A percentile compares a stretch with the other conserved stretches of the same genome.
These are phyloP conservation scores for Rhizoclosmatium sp. DNA, from an alignment of 192 early-diverging fungal genomes.

Conservation along the genomic window DNA sequence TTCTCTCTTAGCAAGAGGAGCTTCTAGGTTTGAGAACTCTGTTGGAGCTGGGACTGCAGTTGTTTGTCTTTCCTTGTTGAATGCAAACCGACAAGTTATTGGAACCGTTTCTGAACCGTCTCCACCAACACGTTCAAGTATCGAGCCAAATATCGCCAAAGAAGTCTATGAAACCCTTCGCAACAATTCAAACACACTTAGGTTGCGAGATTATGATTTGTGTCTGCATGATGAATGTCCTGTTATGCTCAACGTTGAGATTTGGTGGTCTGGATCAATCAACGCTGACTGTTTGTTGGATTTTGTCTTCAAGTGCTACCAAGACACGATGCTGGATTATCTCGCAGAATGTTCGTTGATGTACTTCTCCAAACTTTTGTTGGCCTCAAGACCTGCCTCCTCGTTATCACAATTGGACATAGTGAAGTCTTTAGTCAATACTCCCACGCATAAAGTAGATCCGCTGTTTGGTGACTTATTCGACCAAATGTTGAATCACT, in stretches of 20 bases:
- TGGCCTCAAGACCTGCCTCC: not conserved
- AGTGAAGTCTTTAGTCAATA: not conserved
- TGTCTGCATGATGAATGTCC: slow-evolving; percentile 20
- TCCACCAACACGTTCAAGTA: not conserved
- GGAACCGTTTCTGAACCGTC: not conserved
- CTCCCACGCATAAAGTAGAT: slow-evolving; percentile 9
- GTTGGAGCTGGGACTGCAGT: slow-evolving; percentile 55
- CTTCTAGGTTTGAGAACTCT: slow-evolving; percentile 42
- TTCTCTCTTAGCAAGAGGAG: slow-evolving; percentile 38
- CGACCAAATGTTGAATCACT: slow-evolving; percentile 4
- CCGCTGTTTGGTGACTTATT: slow-evolving; percentile 20
- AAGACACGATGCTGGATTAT: slow-evolving; percentile 51
- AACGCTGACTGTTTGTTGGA: slow-evolving; percentile 42
- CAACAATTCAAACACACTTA: not conserved
- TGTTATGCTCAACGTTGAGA: slow-evolving; percentile 47
- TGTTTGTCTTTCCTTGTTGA: slow-evolving; percentile 47
- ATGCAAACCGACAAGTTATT: slow-evolving; percentile 43
- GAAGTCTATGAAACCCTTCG: not conserved
- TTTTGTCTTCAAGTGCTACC: slow-evolving; percentile 34
- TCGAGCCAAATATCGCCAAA: not conserved
- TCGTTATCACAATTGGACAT: slow-evolving; percentile 3
- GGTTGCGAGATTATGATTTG: slow-evolving; percentile 10
- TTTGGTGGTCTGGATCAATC: slow-evolving; percentile 53
- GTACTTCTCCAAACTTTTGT: not conserved
- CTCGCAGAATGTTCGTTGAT: slow-evolving; percentile 43